Evolutionary conservation across 495 filamentous ascomycete species (phyloP), one percentile per base, ranked within the genome.

Genomic region (Aspergillus leporis): DNA sequence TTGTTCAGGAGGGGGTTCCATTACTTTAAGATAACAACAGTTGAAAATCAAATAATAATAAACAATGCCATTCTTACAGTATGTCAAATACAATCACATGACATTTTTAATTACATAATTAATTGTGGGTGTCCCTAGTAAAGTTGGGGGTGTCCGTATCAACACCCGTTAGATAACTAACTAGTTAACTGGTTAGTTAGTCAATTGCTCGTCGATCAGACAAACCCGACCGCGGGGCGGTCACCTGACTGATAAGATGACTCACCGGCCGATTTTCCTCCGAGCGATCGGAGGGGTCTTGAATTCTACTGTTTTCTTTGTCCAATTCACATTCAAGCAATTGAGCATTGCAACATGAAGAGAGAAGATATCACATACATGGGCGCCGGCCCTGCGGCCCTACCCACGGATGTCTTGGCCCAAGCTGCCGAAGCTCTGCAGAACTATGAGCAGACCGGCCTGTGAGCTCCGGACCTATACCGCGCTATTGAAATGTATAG

Each of bases 321-420:
- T 22, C 7, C 19, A 16, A n/a, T 22, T n/a, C n/a, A n/a, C n/a
- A n/a, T n/a, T n/a, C 21, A 16, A 52, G 31, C 30, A 63, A 52
- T n/a, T n/a, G 43, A 7, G 19, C 13, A 47, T 47, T 22, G 19
- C 6, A 23, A 47, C 41, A 65, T 67, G 65, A 64, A 51, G 30
- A 75, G 89, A 64, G 75, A 81, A 71, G 84, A 91, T 64, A 79
- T 91, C 66, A 73, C 81, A 58, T 91, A 92, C 76, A 91, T 94
- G 67, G 92, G 92, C 56, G 92, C 92, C 23, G 92, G 93, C 55
- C 93, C 93, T 45, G 92, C 93, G 25, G 78, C 84, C 40, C 81
- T 98, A 3, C 92, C 92, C 3, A 94, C 88, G 9, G 63, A 81
- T 12, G 87, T 97, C 25, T 83, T 96, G 52, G 83, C 89, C 61